Base-by-base conservation (phyloP, 1,139 yeast genomes). In the Petasospora fabianii region DNA sequence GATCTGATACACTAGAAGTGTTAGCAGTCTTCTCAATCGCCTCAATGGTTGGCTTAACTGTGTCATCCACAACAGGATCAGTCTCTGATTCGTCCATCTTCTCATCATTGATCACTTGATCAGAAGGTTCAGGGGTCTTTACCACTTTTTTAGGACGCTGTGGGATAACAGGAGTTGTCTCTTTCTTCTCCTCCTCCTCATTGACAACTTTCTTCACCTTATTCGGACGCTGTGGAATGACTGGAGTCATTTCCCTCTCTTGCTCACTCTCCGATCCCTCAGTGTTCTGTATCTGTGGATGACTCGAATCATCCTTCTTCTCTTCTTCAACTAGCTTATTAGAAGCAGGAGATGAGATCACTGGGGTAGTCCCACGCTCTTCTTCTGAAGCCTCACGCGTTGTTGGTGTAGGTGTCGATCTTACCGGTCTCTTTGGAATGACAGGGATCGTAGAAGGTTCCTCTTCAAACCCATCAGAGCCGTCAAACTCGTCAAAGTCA, bases 151-250 rank as follows among this genome's bases (percentile, higher is more conserved):
- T 26, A 12, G 34, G 34, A 28, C 49, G 45, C 15, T 36, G 35
- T 26, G 54, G 54, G 20, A 44, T 34, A 19, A 24, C 33, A 12
- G 53, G 54, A 9, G 32, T 32, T 24, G 39, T 30, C 8, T 34
- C 27, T 17, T 14, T 21, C 12, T 13, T 14, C 30, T 38, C 20
- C 22, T 4, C 20, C 13, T 20, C 22, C 10, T 34, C 35, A 13
- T 34, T 36, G 5, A 20, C 22, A 10, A 15, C 36, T n/a, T n/a
- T n/a, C n/a, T n/a, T n/a, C 20, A 21, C 21, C 24, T 28, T 33
- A 16, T 17, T 16, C 15, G 33, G 35, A 22, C 30, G 35, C 15
- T 38, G 29, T 13, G 36, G 29, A 5, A 27, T 16, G 4, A n/a
- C 24, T 2, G 19, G 22, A 7, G 19, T 6, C 27, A 14, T 11